These are phyloP conservation scores for Cordyceps javanica DNA, from an alignment of 2,329 filamentous ascomycete species.

Conservation along the genomic window DNA sequence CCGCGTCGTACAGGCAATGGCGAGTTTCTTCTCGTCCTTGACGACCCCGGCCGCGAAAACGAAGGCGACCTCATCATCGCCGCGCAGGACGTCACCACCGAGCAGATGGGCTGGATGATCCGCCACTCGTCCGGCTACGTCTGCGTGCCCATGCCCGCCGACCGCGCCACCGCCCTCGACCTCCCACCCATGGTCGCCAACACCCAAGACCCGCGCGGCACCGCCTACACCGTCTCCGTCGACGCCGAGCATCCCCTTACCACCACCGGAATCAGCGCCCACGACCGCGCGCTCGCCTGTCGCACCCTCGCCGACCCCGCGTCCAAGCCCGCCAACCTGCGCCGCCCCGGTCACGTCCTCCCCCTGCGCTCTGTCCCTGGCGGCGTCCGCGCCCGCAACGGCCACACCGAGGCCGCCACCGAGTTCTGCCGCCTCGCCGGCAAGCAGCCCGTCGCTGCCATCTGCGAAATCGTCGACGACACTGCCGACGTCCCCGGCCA, in stretches of 20 bases:
- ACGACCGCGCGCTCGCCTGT: constrained; percentile 79
- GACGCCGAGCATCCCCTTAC: constrained; percentile 69
- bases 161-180: constrained; percentile 61
- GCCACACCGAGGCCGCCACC: constrained; percentile 90
- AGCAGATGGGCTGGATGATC: constrained; percentile 95
- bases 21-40: constrained; percentile 93
- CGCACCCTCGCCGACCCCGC: constrained; percentile 64
- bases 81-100: constrained; percentile 72
- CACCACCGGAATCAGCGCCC: constrained; percentile 84
- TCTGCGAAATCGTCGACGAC: constrained; percentile 88
- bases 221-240: constrained; percentile 87
- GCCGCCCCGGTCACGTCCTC: constrained; percentile 84
- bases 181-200: constrained; percentile 82
- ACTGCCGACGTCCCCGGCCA: constrained; percentile 65
- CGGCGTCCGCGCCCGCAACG: constrained; percentile 70
- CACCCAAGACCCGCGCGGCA: constrained; percentile 77
- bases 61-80: constrained; percentile 98
- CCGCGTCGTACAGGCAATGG: constrained; percentile 54
- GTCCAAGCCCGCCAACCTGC: constrained; percentile 55
- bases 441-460: constrained; percentile 70
- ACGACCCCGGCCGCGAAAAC: constrained; percentile 88
- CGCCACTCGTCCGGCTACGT: constrained; percentile 85
- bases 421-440: constrained; percentile 85
- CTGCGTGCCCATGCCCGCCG: constrained; percentile 74
- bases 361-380: constrained; percentile 74